Evolutionary conservation across 495 filamentous ascomycete species (phyloP), one percentile per base, ranked within the genome.

Genomic region (Extremus antarcticus): DNA sequence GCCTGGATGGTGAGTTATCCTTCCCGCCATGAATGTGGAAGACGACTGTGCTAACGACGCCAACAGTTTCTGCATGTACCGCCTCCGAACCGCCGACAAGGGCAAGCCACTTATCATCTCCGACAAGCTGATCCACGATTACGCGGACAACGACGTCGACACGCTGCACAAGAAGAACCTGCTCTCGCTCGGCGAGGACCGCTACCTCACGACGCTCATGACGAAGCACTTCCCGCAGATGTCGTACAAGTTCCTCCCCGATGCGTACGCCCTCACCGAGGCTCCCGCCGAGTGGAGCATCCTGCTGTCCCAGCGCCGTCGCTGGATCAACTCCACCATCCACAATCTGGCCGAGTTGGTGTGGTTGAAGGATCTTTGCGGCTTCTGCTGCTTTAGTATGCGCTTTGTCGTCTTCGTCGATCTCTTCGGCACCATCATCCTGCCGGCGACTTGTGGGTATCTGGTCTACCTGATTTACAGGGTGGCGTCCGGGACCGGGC

Each of bases 361-460:
- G 57, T 81, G 82, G 58, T 76, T 98, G 39, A 80, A 87, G 62
- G 87, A 98, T 61, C 82, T 98, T 67, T 98, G 92, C 65, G 92
- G 92, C 52, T 98, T 98, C 82, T 98, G 92, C 71, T 96, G 88
- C 71, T 98, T 98, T 76, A 90, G 86, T 54, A 98, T 98, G 92
- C 84, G 92, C 52, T 97, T 98, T 65, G 82, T 98, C 47, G 92
- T 98, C 53, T 84, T 98, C 60, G 83, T 98, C 60, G 92, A 98
- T 76, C 80, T 98, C 13, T 79, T 91, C 53, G 90, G 91, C 67
- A 98, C 92, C 9, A 74, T 98, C 62, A 90, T 95, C 65, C 83
- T 95, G 38, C 92, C 92, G 9, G 86, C 91, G 1, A 94, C 88
- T 16, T 94, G 87, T 66, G 82, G 80, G 55, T 98, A 98, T 66